phyloP scores from a whole-genome alignment of 177 flowering plant genomes.

The Vitis hybrid region DNA sequence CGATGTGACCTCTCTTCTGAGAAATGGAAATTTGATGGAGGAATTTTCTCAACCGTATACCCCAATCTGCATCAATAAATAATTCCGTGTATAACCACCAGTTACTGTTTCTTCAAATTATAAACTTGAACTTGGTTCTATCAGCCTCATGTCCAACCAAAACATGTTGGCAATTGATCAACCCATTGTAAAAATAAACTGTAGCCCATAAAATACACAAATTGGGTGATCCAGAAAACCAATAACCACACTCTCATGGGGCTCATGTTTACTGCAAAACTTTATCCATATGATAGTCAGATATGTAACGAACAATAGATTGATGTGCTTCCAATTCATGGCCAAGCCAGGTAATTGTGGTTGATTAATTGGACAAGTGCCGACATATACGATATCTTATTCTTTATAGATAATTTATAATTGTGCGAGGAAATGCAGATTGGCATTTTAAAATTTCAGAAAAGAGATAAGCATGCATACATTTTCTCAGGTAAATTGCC shows the following conservation, averaged over 20 bases:
- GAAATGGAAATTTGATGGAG: conserved; percentile 57
- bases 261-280: neutral
- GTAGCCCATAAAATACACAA: neutral
- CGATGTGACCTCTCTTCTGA: conserved; percentile 58
- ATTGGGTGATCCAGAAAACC: neutral
- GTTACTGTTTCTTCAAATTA: neutral
- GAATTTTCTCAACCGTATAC: conserved; percentile 70
- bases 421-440: neutral
- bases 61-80: conserved; percentile 59
- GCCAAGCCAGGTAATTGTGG: neutral
- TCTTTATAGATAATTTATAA: neutral
- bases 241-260: neutral
- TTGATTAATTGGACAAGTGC: neutral
- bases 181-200: neutral
- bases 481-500: conserved; percentile 72
- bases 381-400: neutral
- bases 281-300: neutral
- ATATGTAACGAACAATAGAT: neutral
- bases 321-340: neutral
- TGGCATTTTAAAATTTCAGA: neutral
- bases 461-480: conserved; percentile 34
- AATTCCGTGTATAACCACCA: conserved; percentile 1
- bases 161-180: neutral
- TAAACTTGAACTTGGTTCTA: neutral
- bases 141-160: neutral